phyloP scores from a whole-genome alignment of 805 yeast genomes.

The Myxozyma neotropica region DNA sequence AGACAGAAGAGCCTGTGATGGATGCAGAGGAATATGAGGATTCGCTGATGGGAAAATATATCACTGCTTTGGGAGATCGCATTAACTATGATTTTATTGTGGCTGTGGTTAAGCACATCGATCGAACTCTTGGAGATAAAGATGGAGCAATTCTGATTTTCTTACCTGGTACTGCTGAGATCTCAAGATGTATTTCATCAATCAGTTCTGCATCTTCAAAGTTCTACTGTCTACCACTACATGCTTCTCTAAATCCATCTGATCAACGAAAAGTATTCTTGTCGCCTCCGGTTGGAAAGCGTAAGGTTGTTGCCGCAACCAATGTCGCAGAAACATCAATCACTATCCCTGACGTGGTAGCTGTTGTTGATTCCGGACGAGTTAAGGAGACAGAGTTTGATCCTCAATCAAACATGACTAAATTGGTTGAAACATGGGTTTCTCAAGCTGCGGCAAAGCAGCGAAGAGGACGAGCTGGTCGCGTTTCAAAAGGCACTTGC shows the following conservation, averaged over 20 bases:
- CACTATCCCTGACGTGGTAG: conserved; percentile 93
- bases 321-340: conserved; percentile 97
- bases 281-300: conserved; percentile 52
- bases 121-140: conserved; percentile 49
- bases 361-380: conserved; percentile 84
- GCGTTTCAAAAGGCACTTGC: conserved; percentile 81
- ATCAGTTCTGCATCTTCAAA: conserved; percentile 40
- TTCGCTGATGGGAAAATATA: conserved; percentile 24
- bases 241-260: conserved; percentile 79
- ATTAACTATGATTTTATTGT: conserved; percentile 76
- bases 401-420: conserved; percentile 64
- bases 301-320: conserved; percentile 87
- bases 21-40: conserved; percentile 20
- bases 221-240: conserved; percentile 69
- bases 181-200: conserved; percentile 60
- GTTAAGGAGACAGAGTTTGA: conserved; percentile 79
- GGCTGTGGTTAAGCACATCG: conserved; percentile 56
- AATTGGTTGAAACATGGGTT: conserved; percentile 78
- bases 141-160: conserved; percentile 70
- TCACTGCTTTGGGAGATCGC: conserved; percentile 27
- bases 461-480: conserved; percentile 98
- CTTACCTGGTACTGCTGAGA: conserved; percentile 89
- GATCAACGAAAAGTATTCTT: conserved; percentile 81
- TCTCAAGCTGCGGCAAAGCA: conserved; percentile 88
- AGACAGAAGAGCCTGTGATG: not conserved